A percentile compares a stretch with the other conserved stretches of the same genome.
Evolutionary conservation across 805 yeast species (phyloP).

Genomic region (Scheffersomyces stipitis): DNA sequence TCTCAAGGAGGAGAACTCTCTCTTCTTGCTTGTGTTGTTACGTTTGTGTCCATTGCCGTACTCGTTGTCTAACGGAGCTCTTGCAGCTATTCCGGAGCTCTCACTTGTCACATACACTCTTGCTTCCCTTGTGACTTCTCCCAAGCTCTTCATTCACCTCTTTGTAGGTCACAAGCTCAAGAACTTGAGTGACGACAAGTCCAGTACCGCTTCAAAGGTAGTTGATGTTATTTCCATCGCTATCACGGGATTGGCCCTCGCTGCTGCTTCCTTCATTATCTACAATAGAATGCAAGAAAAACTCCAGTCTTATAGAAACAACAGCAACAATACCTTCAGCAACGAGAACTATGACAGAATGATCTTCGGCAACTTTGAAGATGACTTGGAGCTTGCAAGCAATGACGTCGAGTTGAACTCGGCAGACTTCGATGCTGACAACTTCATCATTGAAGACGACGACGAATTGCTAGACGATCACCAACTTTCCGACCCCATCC

Average conservation of each 20-base stretch:
- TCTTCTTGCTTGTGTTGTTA: conserved; percentile 66
- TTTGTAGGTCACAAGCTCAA: conserved; percentile 78
- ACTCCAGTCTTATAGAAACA: conserved; percentile 26
- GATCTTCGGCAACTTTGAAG: conserved; percentile 42
- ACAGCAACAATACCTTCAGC: conserved; percentile 2
- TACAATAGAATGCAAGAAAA: conserved; percentile 53
- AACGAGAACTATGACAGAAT: conserved; percentile 26
- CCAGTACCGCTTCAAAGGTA: conserved; percentile 50
- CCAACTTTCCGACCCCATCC: not conserved
- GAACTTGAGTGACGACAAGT: conserved; percentile 58
- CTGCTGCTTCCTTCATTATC: conserved; percentile 63
- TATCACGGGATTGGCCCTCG: conserved; percentile 54
- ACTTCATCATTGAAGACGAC: conserved; percentile 41
- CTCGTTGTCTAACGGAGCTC: conserved; percentile 87
- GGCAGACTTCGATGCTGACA: conserved; percentile 40
- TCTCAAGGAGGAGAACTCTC: conserved; percentile 62
- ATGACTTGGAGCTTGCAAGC: conserved; percentile 29
- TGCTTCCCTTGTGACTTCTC: conserved; percentile 77
- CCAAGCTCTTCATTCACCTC: conserved; percentile 73
- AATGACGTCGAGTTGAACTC: conserved; percentile 35
- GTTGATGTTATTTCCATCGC: conserved; percentile 63
- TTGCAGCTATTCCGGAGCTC: conserved; percentile 83
- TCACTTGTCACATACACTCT: conserved; percentile 58
- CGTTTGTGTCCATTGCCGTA: conserved; percentile 92
- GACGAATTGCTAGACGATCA: conserved; percentile 19